These are phyloP conservation scores for Hygrophorus russula DNA, from an alignment of 768 basidiomycete species.

Conservation along the genomic window DNA sequence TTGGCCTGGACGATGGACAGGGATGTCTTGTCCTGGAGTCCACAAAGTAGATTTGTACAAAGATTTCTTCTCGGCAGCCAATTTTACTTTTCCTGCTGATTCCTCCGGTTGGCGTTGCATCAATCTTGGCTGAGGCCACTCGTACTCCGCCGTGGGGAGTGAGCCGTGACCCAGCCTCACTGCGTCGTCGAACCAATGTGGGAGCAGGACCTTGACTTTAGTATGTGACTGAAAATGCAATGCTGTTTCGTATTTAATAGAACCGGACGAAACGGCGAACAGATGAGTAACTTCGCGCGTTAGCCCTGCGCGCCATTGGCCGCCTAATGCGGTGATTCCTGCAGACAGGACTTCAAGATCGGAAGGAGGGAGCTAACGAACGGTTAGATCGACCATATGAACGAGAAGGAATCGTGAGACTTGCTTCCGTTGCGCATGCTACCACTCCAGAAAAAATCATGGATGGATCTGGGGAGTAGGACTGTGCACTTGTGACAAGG, in stretches of 20 bases:
- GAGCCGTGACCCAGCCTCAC: conserved; percentile 42
- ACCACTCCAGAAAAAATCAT: conserved; percentile 80
- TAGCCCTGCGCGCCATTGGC: conserved; percentile 66
- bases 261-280: conserved; percentile 45
- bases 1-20: conserved; percentile 4
- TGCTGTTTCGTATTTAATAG: conserved; percentile 40
- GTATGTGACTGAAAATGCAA: conserved; percentile 50
- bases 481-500: conserved; percentile 28
- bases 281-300: conserved; percentile 86
- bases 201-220: conserved; percentile 60
- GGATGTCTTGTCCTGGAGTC: conserved; percentile 8
- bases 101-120: conserved; percentile 19
- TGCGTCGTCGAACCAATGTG: conserved; percentile 87
- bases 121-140: conserved; percentile 65
- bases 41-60: conserved; percentile 22
- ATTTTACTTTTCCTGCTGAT: conserved; percentile 13
- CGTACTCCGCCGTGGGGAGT: conserved; percentile 44
- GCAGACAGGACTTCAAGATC: conserved; percentile 69
- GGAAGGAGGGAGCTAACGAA: conserved; percentile 36
- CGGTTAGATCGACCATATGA: background rate
- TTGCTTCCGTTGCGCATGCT: conserved; percentile 58
- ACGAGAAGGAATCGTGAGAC: conserved; percentile 7
- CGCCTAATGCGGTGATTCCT: conserved; percentile 66
- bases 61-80: conserved; percentile 19
- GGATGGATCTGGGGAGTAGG: conserved; percentile 67